Base-by-base conservation (phyloP, 176 grass and related monocot species). In the Zoysia pacifica region DNA sequence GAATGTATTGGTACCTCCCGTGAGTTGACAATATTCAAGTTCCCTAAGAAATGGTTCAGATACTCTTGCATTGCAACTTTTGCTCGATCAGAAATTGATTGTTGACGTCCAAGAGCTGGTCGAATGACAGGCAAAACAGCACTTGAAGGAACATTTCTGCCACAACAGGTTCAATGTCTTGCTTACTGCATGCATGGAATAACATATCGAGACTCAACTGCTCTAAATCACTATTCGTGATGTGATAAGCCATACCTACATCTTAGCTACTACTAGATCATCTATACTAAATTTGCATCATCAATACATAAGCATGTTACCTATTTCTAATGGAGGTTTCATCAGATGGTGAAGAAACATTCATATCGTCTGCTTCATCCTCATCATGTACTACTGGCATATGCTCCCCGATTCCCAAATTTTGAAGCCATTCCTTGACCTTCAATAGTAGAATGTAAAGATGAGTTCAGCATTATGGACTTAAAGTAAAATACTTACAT, bases 401-500 rank as follows among this genome's bases (percentile, higher is more conserved):
- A 87, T 98, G 79, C 38, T 98, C 95, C 64, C 95, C 92, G 54
- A 98, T 69, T 81, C 95, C 95, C 38, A 98, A 83, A 91, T 94
- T 98, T 86, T 98, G 95, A 66, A 98, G 88, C 95, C 92, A 98
- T 79, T 98, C 95, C 94, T 98, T 98, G 70, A 94, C 90, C 95
- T 98, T 94, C 36, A 85, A 43, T 60, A 10, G 36, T 43, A 85
- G n/a, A 66, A 77, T 71, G 70, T 14, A 72, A 42, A 79, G 81
- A 8, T 72, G 35, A 80, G 60, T 13, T 89, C 38, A 4, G 38
- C 72, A 15, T 12, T 71, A 0, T 13, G 75, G 37, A 18, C 36
- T 56, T 70, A 28, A 69, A 70, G 13, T 37, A 50, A 35, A 47
- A 39, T 77, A 50, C 65, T 40, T 77, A 16, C 18, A 14, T 63